phyloP scores from a whole-genome alignment of 768 basidiomycete species.

The Rhizopogon rudus region DNA sequence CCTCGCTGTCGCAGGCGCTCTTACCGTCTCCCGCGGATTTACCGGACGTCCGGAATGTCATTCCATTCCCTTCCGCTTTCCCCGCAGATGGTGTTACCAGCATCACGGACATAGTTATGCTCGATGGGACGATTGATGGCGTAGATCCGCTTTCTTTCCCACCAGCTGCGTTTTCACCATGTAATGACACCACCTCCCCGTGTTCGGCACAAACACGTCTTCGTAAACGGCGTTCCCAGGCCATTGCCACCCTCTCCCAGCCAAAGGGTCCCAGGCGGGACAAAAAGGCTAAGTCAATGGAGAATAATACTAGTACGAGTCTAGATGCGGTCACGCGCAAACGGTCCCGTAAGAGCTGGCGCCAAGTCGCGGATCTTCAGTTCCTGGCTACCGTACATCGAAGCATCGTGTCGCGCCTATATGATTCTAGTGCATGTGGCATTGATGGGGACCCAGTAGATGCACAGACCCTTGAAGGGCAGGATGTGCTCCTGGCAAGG shows the following conservation, averaged over 20 bases:
- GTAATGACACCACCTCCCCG: constrained; percentile 3
- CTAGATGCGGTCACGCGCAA: constrained; percentile 14
- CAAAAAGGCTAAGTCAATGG: background rate
- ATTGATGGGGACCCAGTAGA: background rate
- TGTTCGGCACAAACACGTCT: constrained; percentile 12
- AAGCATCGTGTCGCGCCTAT: constrained; percentile 20
- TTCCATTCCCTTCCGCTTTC: constrained; percentile 32
- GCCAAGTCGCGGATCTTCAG: constrained; percentile 28
- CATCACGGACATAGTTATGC: constrained; percentile 20
- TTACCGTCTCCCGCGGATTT: constrained; percentile 16
- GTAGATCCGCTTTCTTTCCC: constrained; percentile 1
- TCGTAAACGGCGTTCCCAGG: constrained; percentile 31
- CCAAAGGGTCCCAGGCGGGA: constrained; percentile 5
- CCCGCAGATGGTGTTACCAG: constrained; percentile 12
- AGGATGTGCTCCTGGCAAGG: constrained; percentile 29
- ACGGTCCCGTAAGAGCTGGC: constrained; percentile 26
- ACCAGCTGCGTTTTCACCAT: background rate
- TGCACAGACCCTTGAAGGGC: constrained; percentile 14
- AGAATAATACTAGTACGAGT: constrained; percentile 2
- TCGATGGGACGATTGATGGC: constrained; percentile 18
- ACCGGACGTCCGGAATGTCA: constrained; percentile 24
- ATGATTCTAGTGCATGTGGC: background rate
- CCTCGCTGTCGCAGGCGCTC: constrained; percentile 13
- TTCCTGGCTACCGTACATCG: constrained; percentile 33
- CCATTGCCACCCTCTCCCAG: constrained; percentile 22